These are phyloP conservation scores for Aspergillus coremiiformis DNA, from an alignment of 495 filamentous ascomycete species.

Conservation along the genomic window DNA sequence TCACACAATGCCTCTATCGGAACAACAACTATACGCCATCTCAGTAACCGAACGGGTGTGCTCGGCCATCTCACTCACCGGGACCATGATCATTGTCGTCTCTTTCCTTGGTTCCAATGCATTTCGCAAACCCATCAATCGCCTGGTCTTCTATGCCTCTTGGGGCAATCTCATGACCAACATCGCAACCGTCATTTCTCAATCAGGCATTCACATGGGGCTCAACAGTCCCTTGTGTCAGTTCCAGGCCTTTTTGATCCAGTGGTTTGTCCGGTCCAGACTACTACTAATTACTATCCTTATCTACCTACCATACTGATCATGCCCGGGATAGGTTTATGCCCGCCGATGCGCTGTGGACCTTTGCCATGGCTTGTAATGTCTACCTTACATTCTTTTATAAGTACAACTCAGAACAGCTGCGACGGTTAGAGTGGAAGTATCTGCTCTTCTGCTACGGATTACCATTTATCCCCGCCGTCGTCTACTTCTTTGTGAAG, in stretches of 20 bases:
- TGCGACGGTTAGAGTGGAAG: slow-evolving; percentile 62
- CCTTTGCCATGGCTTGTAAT: slow-evolving; percentile 80
- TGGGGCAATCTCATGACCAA: slow-evolving; percentile 80
- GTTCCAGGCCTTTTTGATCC: slow-evolving; percentile 67
- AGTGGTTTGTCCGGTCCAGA: slow-evolving; percentile 52
- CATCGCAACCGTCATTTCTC: slow-evolving; percentile 67
- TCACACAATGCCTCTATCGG: slow-evolving; percentile 19
- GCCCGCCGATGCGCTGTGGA: slow-evolving; percentile 72
- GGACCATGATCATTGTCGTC: slow-evolving; percentile 63
- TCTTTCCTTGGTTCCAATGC: slow-evolving; percentile 51
- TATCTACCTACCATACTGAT: not conserved
- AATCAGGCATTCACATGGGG: slow-evolving; percentile 42
- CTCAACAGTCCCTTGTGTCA: slow-evolving; percentile 54
- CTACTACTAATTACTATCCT: too few relatives aligned
- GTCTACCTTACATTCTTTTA: slow-evolving; percentile 82
- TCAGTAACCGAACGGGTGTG: slow-evolving; percentile 57
- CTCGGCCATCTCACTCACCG: slow-evolving; percentile 64
- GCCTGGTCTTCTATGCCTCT: slow-evolving; percentile 76
- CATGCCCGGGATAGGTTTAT: slow-evolving; percentile 51
- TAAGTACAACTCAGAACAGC: slow-evolving; percentile 58
- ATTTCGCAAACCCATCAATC: slow-evolving; percentile 76
- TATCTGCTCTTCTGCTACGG: slow-evolving; percentile 73
- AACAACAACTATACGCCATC: slow-evolving; percentile 35
- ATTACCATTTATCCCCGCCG: slow-evolving; percentile 60
- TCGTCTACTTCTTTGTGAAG: slow-evolving; percentile 60